Conservation (phyloP, 768 basidiomycete species). For the Gautieria morchelliformis region DNA sequence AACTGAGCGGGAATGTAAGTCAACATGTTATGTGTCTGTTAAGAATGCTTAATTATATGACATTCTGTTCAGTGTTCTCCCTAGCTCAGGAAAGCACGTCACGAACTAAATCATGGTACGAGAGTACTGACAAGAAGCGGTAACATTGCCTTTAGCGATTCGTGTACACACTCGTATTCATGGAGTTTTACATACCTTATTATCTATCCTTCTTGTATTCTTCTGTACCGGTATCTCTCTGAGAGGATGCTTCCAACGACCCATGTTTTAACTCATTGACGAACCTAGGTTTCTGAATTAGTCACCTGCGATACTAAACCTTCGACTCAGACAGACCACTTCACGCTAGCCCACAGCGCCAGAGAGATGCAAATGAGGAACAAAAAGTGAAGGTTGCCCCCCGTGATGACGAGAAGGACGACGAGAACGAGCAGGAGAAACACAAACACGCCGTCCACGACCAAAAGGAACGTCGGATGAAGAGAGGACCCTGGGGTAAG, state of each 20-base stretch:
- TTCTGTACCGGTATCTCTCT: not conserved
- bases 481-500: slow-evolving; percentile 69
- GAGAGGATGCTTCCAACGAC: slow-evolving; percentile 11
- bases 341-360: slow-evolving; percentile 68
- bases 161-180: not conserved
- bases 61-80: slow-evolving; percentile 56
- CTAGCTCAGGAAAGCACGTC: slow-evolving; percentile 77
- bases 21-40: slow-evolving; percentile 3
- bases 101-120: slow-evolving; percentile 77
- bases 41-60: slow-evolving; percentile 3
- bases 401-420: slow-evolving; percentile 47
- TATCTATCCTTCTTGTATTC: not conserved
- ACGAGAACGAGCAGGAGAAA: slow-evolving; percentile 50
- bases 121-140: slow-evolving; percentile 46
- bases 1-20: slow-evolving; percentile 85
- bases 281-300: slow-evolving; percentile 37
- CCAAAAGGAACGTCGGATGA: slow-evolving; percentile 56
- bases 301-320: not conserved
- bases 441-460: slow-evolving; percentile 53
- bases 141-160: not conserved
- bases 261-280: slow-evolving; percentile 48
- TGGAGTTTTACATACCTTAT: not conserved
- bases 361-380: slow-evolving; percentile 55
- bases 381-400: slow-evolving; percentile 59
- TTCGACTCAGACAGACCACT: slow-evolving; percentile 46